Conservation (phyloP, 1,139 yeast species). For the Scheffersomyces stambukii region DNA sequence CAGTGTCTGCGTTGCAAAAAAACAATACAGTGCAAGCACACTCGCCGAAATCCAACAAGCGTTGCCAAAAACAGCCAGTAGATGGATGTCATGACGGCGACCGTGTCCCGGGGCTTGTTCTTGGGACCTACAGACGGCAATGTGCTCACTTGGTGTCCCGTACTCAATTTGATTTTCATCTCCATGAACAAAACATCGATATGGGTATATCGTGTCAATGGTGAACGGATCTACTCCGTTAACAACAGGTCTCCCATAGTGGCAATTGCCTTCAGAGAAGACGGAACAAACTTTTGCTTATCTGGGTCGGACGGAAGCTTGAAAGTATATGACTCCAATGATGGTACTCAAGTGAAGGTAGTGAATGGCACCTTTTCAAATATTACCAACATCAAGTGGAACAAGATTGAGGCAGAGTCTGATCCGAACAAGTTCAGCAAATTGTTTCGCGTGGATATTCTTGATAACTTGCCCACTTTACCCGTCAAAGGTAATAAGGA, state of each 20-base stretch:
- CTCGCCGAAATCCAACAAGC: no score
- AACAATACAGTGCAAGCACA: no score
- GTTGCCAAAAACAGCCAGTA: no score
- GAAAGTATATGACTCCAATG: conserved; percentile 47
- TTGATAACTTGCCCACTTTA: conserved; percentile 24
- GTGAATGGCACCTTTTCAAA: conserved; percentile 15
- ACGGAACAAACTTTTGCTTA: conserved; percentile 41
- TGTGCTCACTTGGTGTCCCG: conserved; percentile 56
- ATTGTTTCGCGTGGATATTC: no score
- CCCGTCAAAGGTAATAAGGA: neutral
- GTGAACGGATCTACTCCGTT: conserved; percentile 51
- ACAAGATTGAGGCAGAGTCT: conserved; percentile 13
- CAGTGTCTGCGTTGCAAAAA: no score
- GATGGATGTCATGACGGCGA: no score
- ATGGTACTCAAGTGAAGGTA: conserved; percentile 35
- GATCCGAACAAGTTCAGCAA: no score
- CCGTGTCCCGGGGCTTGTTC: no score
- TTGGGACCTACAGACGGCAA: no score
- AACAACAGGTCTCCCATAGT: conserved; percentile 33
- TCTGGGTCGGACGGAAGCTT: conserved; percentile 42
- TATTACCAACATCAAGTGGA: conserved; percentile 25
- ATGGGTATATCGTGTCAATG: conserved; percentile 52
- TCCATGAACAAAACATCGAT: conserved; percentile 46
- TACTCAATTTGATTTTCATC: conserved; percentile 49
- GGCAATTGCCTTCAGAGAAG: conserved; percentile 30